Evolutionary conservation across 352 stramenopile species (phyloP).

Genomic region (Phytopythium oedochilum): DNA sequence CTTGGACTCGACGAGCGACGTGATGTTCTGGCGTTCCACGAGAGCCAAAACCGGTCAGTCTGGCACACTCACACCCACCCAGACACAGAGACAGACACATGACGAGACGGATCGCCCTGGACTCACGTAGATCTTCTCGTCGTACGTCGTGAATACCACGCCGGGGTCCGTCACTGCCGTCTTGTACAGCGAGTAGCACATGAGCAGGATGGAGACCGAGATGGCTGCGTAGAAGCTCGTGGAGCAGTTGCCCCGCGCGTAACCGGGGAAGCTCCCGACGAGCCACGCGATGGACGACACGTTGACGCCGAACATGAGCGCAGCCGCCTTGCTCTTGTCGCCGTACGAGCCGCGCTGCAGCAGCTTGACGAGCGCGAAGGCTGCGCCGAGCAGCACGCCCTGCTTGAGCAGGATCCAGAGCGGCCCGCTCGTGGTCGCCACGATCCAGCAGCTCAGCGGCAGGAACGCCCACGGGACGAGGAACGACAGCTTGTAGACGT

Average conservation of each 20-base stretch:
- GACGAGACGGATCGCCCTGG: neutral
- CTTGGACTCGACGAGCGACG: conserved; percentile 68
- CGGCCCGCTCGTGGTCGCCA: conserved; percentile 26
- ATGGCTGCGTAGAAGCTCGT: conserved; percentile 19
- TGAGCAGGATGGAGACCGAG: conserved; percentile 21
- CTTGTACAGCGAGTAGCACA: conserved; percentile 52
- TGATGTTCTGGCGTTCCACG: conserved; percentile 41
- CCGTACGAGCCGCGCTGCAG: conserved; percentile 61
- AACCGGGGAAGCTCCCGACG: conserved; percentile 34
- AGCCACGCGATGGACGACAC: conserved; percentile 68
- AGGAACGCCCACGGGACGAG: conserved; percentile 66
- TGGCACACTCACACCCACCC: too few relatives aligned
- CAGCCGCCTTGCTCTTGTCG: conserved; percentile 68
- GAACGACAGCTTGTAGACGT: conserved; percentile 73
- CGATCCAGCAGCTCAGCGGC: conserved; percentile 33
- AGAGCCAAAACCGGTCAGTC: neutral
- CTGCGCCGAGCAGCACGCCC: conserved; percentile 16
- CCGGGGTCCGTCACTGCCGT: conserved; percentile 49
- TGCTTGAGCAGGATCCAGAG: conserved; percentile 35
- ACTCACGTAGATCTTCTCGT: conserved; percentile 52
- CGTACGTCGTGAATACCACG: conserved; percentile 59
- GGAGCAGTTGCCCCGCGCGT: conserved; percentile 23
- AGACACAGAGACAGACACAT: too few relatives aligned
- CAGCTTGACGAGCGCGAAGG: conserved; percentile 35
- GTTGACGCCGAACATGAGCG: conserved; percentile 72